Conservation (phyloP, 2,329 filamentous ascomycete genomes). For the Talaromyces sp. region DNA sequence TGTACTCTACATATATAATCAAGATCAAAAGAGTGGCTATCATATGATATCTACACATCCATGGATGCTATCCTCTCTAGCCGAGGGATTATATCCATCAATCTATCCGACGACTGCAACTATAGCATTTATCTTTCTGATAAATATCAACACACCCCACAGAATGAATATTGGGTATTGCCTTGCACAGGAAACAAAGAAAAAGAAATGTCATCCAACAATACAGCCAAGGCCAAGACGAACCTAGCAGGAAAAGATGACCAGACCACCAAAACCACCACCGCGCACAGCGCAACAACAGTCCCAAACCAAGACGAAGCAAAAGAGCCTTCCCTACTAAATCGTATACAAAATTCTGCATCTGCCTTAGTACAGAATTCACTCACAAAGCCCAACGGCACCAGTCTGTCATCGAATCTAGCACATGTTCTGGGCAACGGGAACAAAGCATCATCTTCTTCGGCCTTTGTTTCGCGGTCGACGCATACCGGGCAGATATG, state of each 20-base stretch:
- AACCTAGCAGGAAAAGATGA: neutral
- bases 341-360: conserved; percentile 35
- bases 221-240: neutral
- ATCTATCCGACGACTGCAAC: neutral
- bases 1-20: no score
- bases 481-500: neutral
- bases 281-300: neutral
- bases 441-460: conserved; percentile 17
- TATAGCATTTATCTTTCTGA: neutral
- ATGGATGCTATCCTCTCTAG: neutral
- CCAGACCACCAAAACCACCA: neutral
- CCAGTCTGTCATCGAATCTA: conserved; percentile 22
- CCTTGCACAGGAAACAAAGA: neutral
- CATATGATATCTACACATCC: neutral
- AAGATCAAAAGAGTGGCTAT: neutral
- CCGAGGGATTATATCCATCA: neutral
- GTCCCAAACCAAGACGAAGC: conserved; percentile 11
- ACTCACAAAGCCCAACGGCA: conserved; percentile 25
- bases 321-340: conserved; percentile 26
- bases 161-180: neutral
- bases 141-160: neutral
- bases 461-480: conserved; percentile 5
- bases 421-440: conserved; percentile 22
- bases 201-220: neutral
- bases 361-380: conserved; percentile 32